Evolutionary conservation across 305 asterid species (phyloP).

Genomic region (Coffea humblotiana): DNA sequence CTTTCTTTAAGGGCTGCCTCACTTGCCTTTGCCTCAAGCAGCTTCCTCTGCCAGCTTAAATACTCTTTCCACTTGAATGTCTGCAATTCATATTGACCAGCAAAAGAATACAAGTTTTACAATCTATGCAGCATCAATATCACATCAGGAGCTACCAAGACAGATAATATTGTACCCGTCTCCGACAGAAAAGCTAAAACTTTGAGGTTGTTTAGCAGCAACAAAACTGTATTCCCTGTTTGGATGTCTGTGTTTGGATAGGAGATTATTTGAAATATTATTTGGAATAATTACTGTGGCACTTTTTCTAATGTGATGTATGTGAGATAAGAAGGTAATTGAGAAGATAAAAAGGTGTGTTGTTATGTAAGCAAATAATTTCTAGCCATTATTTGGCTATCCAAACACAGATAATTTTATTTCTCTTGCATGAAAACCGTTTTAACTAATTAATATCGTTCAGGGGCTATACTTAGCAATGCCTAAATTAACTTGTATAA

Average conservation of each 20-base stretch:
- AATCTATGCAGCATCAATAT: neutral
- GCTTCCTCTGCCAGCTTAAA: slow-evolving; percentile 78
- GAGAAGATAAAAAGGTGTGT: too few relatives aligned
- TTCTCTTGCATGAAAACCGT: neutral
- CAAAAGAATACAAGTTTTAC: neutral
- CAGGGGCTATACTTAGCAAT: too few relatives aligned
- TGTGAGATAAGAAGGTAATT: too few relatives aligned
- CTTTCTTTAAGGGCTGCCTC: slow-evolving; percentile 78
- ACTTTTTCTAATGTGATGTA: too few relatives aligned
- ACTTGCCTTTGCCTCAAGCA: slow-evolving; percentile 81
- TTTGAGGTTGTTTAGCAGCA: neutral
- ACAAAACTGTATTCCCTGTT: neutral
- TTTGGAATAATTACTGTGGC: too few relatives aligned
- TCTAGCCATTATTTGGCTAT: too few relatives aligned
- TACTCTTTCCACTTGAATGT: slow-evolving; percentile 90
- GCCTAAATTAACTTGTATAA: neutral
- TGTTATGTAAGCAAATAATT: too few relatives aligned
- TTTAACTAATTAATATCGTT: neutral
- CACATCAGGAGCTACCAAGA: neutral
- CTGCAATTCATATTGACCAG: slow-evolving; percentile 38
- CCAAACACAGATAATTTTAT: too few relatives aligned
- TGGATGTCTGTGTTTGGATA: too few relatives aligned
- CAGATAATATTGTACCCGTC: neutral
- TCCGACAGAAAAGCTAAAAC: neutral
- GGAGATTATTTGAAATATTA: too few relatives aligned